A percentile compares a stretch with the other conserved stretches of the same genome.
phyloP scores from a whole-genome alignment of 2,329 filamentous ascomycete species.

The Colletotrichum zoysiae region DNA sequence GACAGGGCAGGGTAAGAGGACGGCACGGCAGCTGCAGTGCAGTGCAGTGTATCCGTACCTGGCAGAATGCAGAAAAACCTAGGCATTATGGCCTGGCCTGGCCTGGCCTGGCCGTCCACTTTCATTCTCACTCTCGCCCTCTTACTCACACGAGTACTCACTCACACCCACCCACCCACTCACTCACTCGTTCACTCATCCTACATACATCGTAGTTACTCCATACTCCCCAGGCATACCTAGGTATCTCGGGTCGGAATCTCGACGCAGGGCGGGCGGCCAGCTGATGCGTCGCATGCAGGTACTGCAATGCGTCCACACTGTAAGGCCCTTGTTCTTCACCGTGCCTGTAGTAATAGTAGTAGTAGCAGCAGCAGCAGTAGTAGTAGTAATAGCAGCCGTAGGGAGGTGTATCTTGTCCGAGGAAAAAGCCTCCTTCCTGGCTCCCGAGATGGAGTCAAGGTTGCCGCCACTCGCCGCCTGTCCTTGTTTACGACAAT shows the following conservation, averaged over 20 bases:
- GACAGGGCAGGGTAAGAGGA: no score
- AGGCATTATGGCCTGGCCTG: not conserved
- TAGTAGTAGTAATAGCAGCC: no score
- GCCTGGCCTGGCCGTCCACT: not conserved
- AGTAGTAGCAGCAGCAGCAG: no score
- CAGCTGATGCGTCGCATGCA: constrained; percentile 40
- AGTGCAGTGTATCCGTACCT: constrained; percentile 1
- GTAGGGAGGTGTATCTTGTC: not conserved
- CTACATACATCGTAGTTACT: no score
- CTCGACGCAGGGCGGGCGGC: constrained; percentile 39
- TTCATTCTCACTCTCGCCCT: not conserved
- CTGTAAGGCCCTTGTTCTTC: constrained; percentile 34
- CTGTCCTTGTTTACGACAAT: constrained; percentile 14
- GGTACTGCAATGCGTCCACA: constrained; percentile 41
- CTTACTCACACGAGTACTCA: not conserved
- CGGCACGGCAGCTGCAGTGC: not conserved
- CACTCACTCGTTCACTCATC: not conserved
- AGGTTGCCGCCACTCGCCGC: constrained; percentile 2
- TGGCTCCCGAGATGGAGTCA: not conserved
- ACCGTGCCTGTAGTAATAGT: not conserved
- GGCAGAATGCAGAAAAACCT: constrained; percentile 12
- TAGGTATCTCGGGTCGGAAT: constrained; percentile 19
- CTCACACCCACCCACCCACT: not conserved
- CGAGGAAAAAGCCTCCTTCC: constrained; percentile 17
- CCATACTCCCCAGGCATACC: constrained; percentile 2